Conservation (phyloP, 768 basidiomycete genomes). For the Amanita phalloides region DNA sequence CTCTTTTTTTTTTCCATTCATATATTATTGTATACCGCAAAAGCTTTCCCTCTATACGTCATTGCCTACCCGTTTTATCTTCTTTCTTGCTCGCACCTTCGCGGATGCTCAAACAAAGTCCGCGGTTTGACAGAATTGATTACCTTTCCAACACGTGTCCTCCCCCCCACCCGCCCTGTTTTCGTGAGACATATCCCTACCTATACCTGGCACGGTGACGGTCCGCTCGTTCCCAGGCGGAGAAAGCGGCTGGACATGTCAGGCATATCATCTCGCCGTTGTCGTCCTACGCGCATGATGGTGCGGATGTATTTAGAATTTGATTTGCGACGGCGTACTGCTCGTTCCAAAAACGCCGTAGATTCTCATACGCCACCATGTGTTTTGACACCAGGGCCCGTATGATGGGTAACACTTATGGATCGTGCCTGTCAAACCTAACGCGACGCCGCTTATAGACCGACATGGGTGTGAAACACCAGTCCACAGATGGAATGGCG, state of each 20-base stretch:
- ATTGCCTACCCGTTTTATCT: too few species aligned
- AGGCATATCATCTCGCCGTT: neutral
- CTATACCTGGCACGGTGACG: too few species aligned
- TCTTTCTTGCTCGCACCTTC: too few species aligned
- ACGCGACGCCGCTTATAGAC: conserved; percentile 1
- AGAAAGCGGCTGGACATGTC: neutral
- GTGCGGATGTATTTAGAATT: neutral
- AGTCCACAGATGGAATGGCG: neutral
- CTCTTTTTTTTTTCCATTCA: too few species aligned
- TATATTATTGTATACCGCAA: too few species aligned
- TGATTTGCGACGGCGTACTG: neutral
- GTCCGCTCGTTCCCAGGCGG: neutral
- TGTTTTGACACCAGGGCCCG: neutral
- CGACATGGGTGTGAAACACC: neutral
- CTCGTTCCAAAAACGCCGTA: neutral
- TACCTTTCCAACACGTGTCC: too few species aligned
- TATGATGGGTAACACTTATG: neutral
- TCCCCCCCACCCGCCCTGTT: too few species aligned
- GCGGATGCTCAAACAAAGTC: too few species aligned
- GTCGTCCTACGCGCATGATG: neutral
- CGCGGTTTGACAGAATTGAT: too few species aligned
- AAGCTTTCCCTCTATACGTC: too few species aligned
- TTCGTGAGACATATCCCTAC: too few species aligned
- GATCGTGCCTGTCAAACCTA: conserved; percentile 1
- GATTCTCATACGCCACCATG: conserved; percentile 1